Evolutionary conservation across 768 basidiomycete species (phyloP), one percentile per base, ranked within the genome.

Genomic region (Tylopilus intermedius): DNA sequence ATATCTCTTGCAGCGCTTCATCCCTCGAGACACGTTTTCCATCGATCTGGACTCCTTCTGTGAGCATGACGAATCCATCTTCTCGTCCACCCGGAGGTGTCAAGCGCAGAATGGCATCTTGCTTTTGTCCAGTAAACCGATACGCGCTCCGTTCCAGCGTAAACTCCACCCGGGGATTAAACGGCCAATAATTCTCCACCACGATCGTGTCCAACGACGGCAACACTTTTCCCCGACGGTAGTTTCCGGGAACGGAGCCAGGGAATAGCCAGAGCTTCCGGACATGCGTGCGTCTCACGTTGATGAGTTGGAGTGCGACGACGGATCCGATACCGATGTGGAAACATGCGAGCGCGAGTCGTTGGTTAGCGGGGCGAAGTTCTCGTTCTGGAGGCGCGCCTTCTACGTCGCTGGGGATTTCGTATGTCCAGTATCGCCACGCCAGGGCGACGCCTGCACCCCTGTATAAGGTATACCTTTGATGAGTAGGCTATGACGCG

Each of bases 261-360:
- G 67, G 69, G 46, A 67, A 59, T 6, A 69, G 14, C 69, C 69
- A 69, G 47, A 70, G 53, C 35, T 63, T 71, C 18, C 64, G 61
- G n/a, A 62, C 65, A 1, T 69, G 58, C 13, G 62, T 49, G 2
- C 65, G 69, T 46, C 65, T 61, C 32, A 60, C 47, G 45, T 57
- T 63, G 22, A 68, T 49, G 35, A 71, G 52, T 21, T 58, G 51
- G 21, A 67, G 56, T 18, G 69, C 69, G 32, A 67, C 57, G 45
- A 59, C 51, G n/a, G 61, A 62, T 35, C 67, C 67, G 35, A 71
- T 33, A 6, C 58, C 67, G 11, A 69, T 22, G 45, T 70, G 65
- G 47, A 69, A 53, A 14, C 56, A 55, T 7, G 63, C 58, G 47
- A 69, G 55, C 15, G 65, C 65, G 42, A 65, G 57, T 1, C 67